phyloP scores from a whole-genome alignment of 1,139 yeast genomes.

The Lodderomyces parapsilosis region DNA sequence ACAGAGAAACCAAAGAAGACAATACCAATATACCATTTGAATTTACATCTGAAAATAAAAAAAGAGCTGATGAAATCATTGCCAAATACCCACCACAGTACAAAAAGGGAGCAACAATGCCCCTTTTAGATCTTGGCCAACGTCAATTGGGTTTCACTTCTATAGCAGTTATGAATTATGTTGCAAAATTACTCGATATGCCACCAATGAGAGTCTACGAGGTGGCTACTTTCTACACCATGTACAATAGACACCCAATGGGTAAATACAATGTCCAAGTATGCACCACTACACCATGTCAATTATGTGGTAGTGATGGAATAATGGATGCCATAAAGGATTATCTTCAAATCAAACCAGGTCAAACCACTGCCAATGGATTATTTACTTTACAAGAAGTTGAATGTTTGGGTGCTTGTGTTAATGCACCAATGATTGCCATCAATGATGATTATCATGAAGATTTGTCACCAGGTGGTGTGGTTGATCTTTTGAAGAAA shows the following conservation, averaged over 20 bases:
- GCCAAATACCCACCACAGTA: conserved; percentile 84
- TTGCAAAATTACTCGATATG: conserved; percentile 80
- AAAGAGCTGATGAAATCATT: conserved; percentile 70
- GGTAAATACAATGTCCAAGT: conserved; percentile 84
- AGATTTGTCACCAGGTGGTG: conserved; percentile 72
- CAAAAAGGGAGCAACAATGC: conserved; percentile 88
- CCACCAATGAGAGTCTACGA: conserved; percentile 96
- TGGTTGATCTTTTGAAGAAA: conserved; percentile 59
- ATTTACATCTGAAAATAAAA: conserved; percentile 65
- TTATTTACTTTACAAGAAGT: conserved; percentile 84
- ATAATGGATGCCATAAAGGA: conserved; percentile 69
- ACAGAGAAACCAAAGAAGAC: conserved; percentile 70
- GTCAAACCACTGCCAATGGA: conserved; percentile 76
- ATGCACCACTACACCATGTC: conserved; percentile 91
- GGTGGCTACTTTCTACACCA: conserved; percentile 90
- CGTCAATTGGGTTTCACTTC: conserved; percentile 88
- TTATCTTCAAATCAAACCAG: conserved; percentile 67
- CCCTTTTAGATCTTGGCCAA: conserved; percentile 82
- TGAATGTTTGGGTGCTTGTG: conserved; percentile 92
- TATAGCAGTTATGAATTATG: conserved; percentile 90
- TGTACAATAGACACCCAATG: conserved; percentile 87
- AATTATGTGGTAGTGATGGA: conserved; percentile 78
- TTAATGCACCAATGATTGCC: conserved; percentile 87
- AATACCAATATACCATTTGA: conserved; percentile 71
- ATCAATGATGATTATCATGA: conserved; percentile 82